Evolutionary conservation across 306 rosid genomes (phyloP), one percentile per base, ranked within the genome.

Genomic region (Prunus campanulata): DNA sequence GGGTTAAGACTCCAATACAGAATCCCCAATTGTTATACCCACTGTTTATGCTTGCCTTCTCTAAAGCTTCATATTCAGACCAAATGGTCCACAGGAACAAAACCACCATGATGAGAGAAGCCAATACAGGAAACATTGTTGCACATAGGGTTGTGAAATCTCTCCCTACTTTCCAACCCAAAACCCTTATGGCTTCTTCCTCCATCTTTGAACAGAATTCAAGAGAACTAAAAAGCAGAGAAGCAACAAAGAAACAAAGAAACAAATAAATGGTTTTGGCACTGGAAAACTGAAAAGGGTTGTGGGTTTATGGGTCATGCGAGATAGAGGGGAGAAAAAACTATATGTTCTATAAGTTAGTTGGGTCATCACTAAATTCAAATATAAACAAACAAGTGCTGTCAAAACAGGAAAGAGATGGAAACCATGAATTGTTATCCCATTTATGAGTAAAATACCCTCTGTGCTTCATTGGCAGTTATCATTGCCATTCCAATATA

Each of bases 1-100:
- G 68, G 19, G 85, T 85, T 66, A 87, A 66, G 3, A 76, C 79
- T 25, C 89, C 93, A 44, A 87, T 46, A 8, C 55, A 79, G 24
- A 86, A 77, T 50, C 75, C 76, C 87, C 87, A 82, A 32, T 60
- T n/a, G 19, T 42, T 12, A 32, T 19, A 19, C 42, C 20, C 49
- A 46, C 56, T 20, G 3, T 74, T 67, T 35, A 69, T 12, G 78
- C 47, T 68, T 70, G 83, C 24, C 78, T 76, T 51, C 39, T 61
- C 70, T 68, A 83, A 80, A 54, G 82, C 68, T 63, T 77, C 79
- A 64, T 79, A 77, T 72, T 80, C 91, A 24, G 18, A 84, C 68
- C 56, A 27, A 30, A 88, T 60, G 35, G 74, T 83, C 83, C 86
- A 81, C 20, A 81, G 27, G 63, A 91, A 79, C 48, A 81, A 19